Base-by-base conservation (phyloP, 306 rosid genomes). In the Quercus engelmannii region DNA sequence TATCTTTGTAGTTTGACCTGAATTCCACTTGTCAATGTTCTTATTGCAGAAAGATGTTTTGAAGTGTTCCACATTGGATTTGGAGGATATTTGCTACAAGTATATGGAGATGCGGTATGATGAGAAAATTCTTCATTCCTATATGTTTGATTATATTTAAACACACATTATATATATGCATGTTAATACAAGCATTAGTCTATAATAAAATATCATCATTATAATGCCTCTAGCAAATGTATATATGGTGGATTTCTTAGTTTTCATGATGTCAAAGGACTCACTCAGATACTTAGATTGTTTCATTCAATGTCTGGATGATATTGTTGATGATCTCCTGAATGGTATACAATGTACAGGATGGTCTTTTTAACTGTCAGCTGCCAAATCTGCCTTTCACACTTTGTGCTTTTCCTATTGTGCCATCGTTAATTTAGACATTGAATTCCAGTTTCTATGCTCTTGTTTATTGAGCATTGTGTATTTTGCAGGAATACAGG, bases 41-140 rank as follows among this genome's bases (percentile, higher is more conserved):
- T 75, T 78, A 57, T 28, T 81, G 79, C 88, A 88, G 90, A 84
- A 79, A 74, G 84, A 74, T 80, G 72, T 31, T 65, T 57, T 71
- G 58, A 80, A 82, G 71, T 83, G 55, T 1, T 70, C 75, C 13
- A 69, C 20, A 54, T 26, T 77, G 73, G 89, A 78, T 80, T 86
- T 88, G 65, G 92, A 84, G 75, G 88, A 84, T 77, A 79, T 92
- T 79, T 90, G 67, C 74, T 80, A 74, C 88, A 84, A 80, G 74
- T 87, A 90, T 83, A 64, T 88, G 31, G 87, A 87, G 62, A 85
- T 57, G 76, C 23, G 92, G 99, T 92, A 83, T 75, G 87, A 41
- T 76, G 49, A 74, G 23, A 51, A 55, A 63, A 6, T 33, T 25
- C 4, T 55, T 30, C 72, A 11, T 23, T 76, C 72, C 28, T 30